Evolutionary conservation across 1,284 basidiomycete species (phyloP).

Genomic region (Entoloma clypeatum): DNA sequence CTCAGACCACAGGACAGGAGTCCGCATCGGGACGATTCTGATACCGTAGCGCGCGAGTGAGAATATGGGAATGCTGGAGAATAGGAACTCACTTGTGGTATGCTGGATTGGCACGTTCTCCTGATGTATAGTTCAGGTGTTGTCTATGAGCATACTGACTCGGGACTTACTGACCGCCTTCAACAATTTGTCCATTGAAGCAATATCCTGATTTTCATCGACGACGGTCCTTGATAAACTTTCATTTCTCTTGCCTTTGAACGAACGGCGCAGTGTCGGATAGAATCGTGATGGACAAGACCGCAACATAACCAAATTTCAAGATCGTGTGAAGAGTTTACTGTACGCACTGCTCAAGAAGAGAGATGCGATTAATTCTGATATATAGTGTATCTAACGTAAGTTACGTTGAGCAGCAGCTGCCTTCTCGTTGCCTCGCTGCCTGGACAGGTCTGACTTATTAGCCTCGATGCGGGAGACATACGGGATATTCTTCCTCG

Average conservation of each 20-base stretch:
- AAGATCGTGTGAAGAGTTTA: too few relatives aligned
- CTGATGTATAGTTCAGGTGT: slow-evolving; percentile 27
- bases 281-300: too few relatives aligned
- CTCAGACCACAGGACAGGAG: slow-evolving; percentile 54
- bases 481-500: neutral
- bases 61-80: too few relatives aligned
- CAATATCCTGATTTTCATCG: slow-evolving; percentile 56
- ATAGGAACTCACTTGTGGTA: slow-evolving; percentile 41
- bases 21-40: slow-evolving; percentile 54
- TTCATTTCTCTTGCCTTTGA: too few relatives aligned
- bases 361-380: too few relatives aligned
- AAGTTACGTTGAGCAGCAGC: too few relatives aligned
- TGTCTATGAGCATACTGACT: slow-evolving; percentile 1
- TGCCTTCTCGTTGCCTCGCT: neutral
- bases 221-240: slow-evolving; percentile 12
- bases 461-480: neutral
- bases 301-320: too few relatives aligned
- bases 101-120: slow-evolving; percentile 51
- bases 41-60: too few relatives aligned
- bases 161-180: slow-evolving; percentile 51
- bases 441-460: neutral
- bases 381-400: too few relatives aligned
- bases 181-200: slow-evolving; percentile 54
- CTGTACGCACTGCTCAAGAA: too few relatives aligned
- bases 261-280: too few relatives aligned